Percentiles rank a stretch among this genome's conserved stretches.
phyloP scores from a whole-genome alignment of 2,329 filamentous ascomycete genomes.

The Aureobasidium sp. region DNA sequence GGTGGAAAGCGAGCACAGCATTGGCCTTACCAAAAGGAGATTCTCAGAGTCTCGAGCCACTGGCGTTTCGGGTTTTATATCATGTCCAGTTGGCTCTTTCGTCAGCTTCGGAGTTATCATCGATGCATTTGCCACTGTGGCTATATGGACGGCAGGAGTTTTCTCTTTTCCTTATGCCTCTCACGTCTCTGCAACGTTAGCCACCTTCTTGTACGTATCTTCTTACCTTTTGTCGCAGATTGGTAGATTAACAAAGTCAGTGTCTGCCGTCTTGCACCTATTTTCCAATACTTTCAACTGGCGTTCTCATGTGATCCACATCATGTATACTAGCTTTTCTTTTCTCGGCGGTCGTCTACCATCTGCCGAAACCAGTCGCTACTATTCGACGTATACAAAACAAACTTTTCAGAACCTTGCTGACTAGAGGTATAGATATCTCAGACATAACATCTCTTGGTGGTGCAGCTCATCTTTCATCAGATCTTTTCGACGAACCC shows the following conservation, averaged over 20 bases:
- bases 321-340: slow-evolving; percentile 15
- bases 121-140: slow-evolving; percentile 15
- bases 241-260: slow-evolving; percentile 21
- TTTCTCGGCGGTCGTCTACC: slow-evolving; percentile 7
- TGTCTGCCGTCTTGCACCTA: slow-evolving; percentile 13
- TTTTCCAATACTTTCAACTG: slow-evolving; percentile 12
- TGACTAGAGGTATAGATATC: slow-evolving; percentile 14
- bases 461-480: slow-evolving; percentile 11
- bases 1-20: slow-evolving; percentile 17
- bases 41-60: slow-evolving; percentile 8
- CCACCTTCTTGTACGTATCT: slow-evolving; percentile 19
- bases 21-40: slow-evolving; percentile 14
- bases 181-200: slow-evolving; percentile 15
- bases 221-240: slow-evolving; percentile 19
- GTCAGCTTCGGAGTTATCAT: slow-evolving; percentile 10
- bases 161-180: slow-evolving; percentile 15
- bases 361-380: slow-evolving; percentile 6
- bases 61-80: slow-evolving; percentile 14
- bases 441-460: slow-evolving; percentile 11
- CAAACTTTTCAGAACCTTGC: background rate
- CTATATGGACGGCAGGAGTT: slow-evolving; percentile 14
- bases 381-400: slow-evolving; percentile 3
- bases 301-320: slow-evolving; percentile 13
- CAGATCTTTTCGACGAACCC: slow-evolving; percentile 12
- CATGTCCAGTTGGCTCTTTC: background rate